Base-by-base conservation (phyloP, 306 rosid genomes). In the Biancaea sappan region DNA sequence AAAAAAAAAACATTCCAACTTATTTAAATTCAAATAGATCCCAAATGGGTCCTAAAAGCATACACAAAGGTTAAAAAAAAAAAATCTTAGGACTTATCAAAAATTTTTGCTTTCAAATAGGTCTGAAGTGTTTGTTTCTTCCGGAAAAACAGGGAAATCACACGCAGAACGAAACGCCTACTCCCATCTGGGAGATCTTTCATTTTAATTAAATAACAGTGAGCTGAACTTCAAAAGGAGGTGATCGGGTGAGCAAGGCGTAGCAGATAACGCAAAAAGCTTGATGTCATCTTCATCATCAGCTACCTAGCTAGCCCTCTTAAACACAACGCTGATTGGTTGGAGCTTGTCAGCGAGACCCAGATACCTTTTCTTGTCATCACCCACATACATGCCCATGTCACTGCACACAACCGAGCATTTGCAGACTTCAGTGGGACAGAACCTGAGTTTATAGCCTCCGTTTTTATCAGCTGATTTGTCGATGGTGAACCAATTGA, bases 401-500 rank as follows among this genome's bases (percentile, higher is more conserved):
- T 84, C 91, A 24, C 70, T 71, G 24, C 91, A 84, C 29, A 72
- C 0, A 19, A 87, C 83, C 35, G 75, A 71, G 69, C 91, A 87
- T 35, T 37, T 43, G 15, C 88, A 87, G 2, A 87, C 81, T 0
- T 46, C 37, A 9, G 54, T 70, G 10, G 91, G 91, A 25, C 88
- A 87, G 35, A 84, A 87, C 7, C 56, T 73, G 6, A 87, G 63
- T 57, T 84, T 87, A 75, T 84, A 87, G 19, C 75, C 82, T 26
- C 72, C 78, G 0, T 26, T 29, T 8, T 34, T 34, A 4, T 7
- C 16, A 11, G 22, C n/a, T 1, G 72, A 31, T 46, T 82, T 84
- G 63, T 79, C 85, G 6, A 87, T 84, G 74, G 59, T 80, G 68
- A 84, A 80, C 88, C 85, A 84, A 16, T 80, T 84, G 51, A 69